phyloP scores from a whole-genome alignment of 2,329 filamentous ascomycete species.

The Gliomastix tumulicola region DNA sequence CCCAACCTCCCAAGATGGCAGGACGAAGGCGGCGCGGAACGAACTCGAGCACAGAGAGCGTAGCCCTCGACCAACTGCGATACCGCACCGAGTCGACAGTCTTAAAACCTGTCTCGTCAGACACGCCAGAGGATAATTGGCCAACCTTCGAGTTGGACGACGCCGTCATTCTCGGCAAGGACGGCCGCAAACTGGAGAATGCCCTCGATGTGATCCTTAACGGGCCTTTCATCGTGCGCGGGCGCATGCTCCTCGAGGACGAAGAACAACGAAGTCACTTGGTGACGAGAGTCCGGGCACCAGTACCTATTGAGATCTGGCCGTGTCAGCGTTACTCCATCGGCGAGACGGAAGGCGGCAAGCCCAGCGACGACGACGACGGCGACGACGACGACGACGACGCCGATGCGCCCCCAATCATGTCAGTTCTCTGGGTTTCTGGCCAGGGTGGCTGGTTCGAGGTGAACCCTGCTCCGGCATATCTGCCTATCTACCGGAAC shows the following conservation, averaged over 20 bases:
- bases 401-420: background rate
- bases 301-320: conserved; percentile 1
- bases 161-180: conserved; percentile 48
- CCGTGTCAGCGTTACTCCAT: conserved; percentile 1
- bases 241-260: conserved; percentile 47
- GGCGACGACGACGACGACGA: background rate
- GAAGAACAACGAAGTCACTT: conserved; percentile 23
- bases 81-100: conserved; percentile 26
- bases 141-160: conserved; percentile 56
- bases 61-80: conserved; percentile 25
- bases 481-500: conserved; percentile 46
- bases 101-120: conserved; percentile 13
- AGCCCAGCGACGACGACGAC: background rate
- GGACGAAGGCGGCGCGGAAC: conserved; percentile 33
- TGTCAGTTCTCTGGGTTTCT: conserved; percentile 13
- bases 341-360: conserved; percentile 1
- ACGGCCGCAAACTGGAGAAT: conserved; percentile 49
- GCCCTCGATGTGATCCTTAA: conserved; percentile 53
- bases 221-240: conserved; percentile 55
- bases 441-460: conserved; percentile 63
- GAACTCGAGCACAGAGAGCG: conserved; percentile 35
- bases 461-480: conserved; percentile 51
- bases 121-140: conserved; percentile 35
- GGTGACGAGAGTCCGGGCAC: background rate
- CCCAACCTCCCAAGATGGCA: conserved; percentile 20